Conservation (phyloP, 495 filamentous ascomycete species). For the Podospora pseudoanserina region DNA sequence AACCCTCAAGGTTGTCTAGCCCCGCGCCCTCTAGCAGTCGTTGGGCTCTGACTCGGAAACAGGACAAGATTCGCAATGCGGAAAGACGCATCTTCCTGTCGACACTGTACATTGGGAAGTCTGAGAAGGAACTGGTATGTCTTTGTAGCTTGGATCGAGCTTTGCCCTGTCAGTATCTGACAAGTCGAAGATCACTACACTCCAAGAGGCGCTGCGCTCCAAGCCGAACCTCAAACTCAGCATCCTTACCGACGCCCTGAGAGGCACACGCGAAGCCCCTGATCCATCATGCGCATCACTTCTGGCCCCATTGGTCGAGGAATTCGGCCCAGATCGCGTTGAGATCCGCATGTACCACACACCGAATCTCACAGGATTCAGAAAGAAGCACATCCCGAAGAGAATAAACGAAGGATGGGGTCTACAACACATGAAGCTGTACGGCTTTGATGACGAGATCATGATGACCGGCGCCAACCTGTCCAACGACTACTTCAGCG, state of each 20-base stretch:
- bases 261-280: slow-evolving; percentile 88
- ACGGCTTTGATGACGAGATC: slow-evolving; percentile 92
- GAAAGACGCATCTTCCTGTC: slow-evolving; percentile 80
- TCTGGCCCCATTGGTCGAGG: slow-evolving; percentile 70
- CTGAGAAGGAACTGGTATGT: slow-evolving; percentile 78
- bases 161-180: slow-evolving; percentile 11
- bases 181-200: slow-evolving; percentile 60
- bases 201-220: slow-evolving; percentile 67
- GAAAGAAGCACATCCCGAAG: slow-evolving; percentile 77
- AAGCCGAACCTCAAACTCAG: slow-evolving; percentile 80
- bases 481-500: slow-evolving; percentile 92
- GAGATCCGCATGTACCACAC: slow-evolving; percentile 98
- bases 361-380: slow-evolving; percentile 83
- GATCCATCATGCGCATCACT: slow-evolving; percentile 86
- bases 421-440: slow-evolving; percentile 98
- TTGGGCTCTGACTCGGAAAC: slow-evolving; percentile 1
- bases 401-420: slow-evolving; percentile 98
- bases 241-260: slow-evolving; percentile 87
- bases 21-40: not conserved
- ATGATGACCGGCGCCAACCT: slow-evolving; percentile 95
- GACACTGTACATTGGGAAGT: slow-evolving; percentile 93
- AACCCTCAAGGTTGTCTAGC: slow-evolving; percentile 57
- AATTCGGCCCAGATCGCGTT: slow-evolving; percentile 82
- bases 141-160: not conserved
- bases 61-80: slow-evolving; percentile 74